A percentile compares a stretch with the other conserved stretches of the same genome.
Conservation (phyloP, 2,329 filamentous ascomycete genomes). For the Stemphylium beticola region DNA sequence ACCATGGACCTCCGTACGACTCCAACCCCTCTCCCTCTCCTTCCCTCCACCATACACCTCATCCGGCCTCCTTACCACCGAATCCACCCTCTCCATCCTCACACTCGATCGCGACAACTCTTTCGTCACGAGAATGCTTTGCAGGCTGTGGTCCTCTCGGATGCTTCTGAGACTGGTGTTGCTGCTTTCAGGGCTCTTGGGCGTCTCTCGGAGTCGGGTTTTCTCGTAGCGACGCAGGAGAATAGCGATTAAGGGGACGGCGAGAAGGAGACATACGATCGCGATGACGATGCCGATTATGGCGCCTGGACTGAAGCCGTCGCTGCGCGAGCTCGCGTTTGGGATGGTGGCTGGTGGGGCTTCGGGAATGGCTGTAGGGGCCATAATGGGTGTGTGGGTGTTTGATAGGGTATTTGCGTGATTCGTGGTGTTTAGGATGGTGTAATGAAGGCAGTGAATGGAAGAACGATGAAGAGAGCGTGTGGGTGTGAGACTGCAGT, state of each 20-base stretch:
- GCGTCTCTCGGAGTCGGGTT: conserved; percentile 26
- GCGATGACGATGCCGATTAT: conserved; percentile 34
- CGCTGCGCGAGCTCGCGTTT: background rate
- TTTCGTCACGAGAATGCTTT: conserved; percentile 31
- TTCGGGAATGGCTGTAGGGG: conserved; percentile 9
- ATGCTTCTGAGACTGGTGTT: conserved; percentile 18
- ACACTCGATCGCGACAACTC: conserved; percentile 30
- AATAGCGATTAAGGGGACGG: conserved; percentile 28
- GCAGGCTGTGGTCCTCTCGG: conserved; percentile 25
- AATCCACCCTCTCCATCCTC: conserved; percentile 20
- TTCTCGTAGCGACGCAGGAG: conserved; percentile 27
- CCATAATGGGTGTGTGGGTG: background rate
- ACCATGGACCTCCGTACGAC: conserved; percentile 22
- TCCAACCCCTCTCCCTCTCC: conserved; percentile 24
- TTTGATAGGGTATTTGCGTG: background rate
- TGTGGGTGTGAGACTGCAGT: background rate
- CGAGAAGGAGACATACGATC: conserved; percentile 23
- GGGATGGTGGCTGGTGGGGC: conserved; percentile 18
- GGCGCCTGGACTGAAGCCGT: conserved; percentile 27
- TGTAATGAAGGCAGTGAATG: background rate
- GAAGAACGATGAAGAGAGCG: background rate
- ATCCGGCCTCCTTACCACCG: conserved; percentile 13
- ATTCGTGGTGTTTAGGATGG: too few relatives aligned
- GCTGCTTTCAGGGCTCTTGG: conserved; percentile 12
- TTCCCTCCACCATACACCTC: conserved; percentile 14